Conservation (phyloP, 345 rosid species). For the Corchorus olitorius region DNA sequence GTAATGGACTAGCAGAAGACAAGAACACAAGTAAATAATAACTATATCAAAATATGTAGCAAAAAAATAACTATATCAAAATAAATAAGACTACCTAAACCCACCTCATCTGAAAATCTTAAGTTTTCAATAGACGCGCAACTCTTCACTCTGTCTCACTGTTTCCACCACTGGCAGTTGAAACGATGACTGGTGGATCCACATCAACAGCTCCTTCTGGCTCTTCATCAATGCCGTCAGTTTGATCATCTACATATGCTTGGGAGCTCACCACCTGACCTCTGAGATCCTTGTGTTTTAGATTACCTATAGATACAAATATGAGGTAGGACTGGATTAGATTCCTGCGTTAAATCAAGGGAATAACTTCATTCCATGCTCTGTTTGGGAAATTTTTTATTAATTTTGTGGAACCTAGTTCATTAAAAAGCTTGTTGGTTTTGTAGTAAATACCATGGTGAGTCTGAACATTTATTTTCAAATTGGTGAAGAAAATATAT, state of each 20-base stretch:
- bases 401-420: background rate
- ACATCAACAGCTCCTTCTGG: conserved; percentile 30
- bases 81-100: background rate
- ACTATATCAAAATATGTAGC: background rate
- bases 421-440: background rate
- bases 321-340: background rate
- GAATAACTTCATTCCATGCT: background rate
- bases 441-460: background rate
- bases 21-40: background rate
- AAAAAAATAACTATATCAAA: too few species aligned
- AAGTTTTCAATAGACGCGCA: background rate
- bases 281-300: conserved; percentile 81
- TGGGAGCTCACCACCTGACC: conserved; percentile 92
- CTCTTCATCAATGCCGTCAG: conserved; percentile 40
- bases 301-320: conserved; percentile 57
- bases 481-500: background rate
- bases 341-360: background rate
- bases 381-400: background rate
- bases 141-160: conserved; percentile 26
- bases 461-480: background rate
- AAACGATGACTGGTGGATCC: conserved; percentile 24
- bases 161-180: conserved; percentile 29
- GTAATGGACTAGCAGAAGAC: background rate
- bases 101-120: background rate
- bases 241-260: conserved; percentile 55